A percentile compares a stretch with the other conserved stretches of the same genome.
Conservation (phyloP, 495 filamentous ascomycete species). For the Bacidia rubella region DNA sequence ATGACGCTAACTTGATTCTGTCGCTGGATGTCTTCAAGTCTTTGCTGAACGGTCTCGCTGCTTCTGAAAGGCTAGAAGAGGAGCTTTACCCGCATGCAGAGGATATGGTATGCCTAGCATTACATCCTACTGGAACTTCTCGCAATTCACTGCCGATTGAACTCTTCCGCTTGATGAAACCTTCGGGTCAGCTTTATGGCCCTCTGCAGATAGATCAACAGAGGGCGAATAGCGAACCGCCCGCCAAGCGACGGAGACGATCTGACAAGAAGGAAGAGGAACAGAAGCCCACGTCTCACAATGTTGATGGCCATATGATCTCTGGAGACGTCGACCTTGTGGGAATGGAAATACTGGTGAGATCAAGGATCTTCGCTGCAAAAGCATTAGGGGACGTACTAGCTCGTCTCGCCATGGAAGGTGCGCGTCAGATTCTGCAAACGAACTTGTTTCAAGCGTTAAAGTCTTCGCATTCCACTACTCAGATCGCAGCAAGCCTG, state of each 20-base stretch:
- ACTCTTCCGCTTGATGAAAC: slow-evolving; percentile 72
- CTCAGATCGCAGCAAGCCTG: slow-evolving; percentile 71
- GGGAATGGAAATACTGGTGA: slow-evolving; percentile 71
- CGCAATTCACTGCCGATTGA: slow-evolving; percentile 86
- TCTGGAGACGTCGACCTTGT: slow-evolving; percentile 91
- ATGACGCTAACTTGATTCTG: slow-evolving; percentile 59
- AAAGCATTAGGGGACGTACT: slow-evolving; percentile 69
- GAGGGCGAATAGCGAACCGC: slow-evolving; percentile 31
- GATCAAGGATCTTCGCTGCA: slow-evolving; percentile 77
- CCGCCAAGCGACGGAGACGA: slow-evolving; percentile 63
- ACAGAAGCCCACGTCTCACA: slow-evolving; percentile 56
- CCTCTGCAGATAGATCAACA: slow-evolving; percentile 35
- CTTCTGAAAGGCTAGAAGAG: slow-evolving; percentile 40
- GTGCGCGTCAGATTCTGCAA: slow-evolving; percentile 27
- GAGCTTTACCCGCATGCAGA: slow-evolving; percentile 61
- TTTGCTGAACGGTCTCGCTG: slow-evolving; percentile 52
- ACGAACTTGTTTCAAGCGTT: slow-evolving; percentile 25
- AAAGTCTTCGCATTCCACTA: slow-evolving; percentile 59
- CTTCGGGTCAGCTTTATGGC: slow-evolving; percentile 76
- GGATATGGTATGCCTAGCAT: slow-evolving; percentile 60
- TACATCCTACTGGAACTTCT: slow-evolving; percentile 84
- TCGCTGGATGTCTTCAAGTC: slow-evolving; percentile 82
- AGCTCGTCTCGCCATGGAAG: slow-evolving; percentile 31
- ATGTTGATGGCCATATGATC: slow-evolving; percentile 96
- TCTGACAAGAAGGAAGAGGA: slow-evolving; percentile 58